Evolutionary conservation across 257 asterid genomes (phyloP).

Genomic region (Lithospermum erythrorhizon): DNA sequence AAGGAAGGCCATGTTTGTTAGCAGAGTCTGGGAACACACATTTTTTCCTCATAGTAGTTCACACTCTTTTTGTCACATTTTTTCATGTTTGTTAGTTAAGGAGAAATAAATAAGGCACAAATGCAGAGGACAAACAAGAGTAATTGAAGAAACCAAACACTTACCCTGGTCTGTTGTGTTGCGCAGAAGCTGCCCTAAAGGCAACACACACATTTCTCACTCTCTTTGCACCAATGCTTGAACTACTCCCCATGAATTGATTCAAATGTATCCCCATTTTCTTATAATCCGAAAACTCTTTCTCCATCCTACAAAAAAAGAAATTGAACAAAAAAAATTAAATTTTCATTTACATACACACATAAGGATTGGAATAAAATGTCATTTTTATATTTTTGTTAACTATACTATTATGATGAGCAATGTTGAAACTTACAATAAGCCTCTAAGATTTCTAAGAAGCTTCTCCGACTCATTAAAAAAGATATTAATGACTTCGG

Average conservation of each 20-base stretch:
- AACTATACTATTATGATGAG: no score
- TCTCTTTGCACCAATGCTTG: slow-evolving; percentile 89
- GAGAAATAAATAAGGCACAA: neutral
- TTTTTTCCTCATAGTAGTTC: no score
- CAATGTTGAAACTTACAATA: slow-evolving; percentile 27
- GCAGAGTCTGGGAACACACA: no score
- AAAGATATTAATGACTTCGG: slow-evolving; percentile 74
- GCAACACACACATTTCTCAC: slow-evolving; percentile 67
- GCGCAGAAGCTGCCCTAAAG: slow-evolving; percentile 33
- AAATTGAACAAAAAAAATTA: no score
- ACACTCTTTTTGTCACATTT: neutral
- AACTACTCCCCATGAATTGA: slow-evolving; percentile 89
- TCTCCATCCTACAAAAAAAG: slow-evolving; percentile 38
- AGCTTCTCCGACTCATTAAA: slow-evolving; percentile 89
- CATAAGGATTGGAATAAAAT: neutral
- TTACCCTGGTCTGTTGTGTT: slow-evolving; percentile 52
- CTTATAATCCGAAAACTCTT: slow-evolving; percentile 65
- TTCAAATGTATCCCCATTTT: slow-evolving; percentile 72
- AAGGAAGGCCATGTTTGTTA: neutral
- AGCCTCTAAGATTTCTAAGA: slow-evolving; percentile 52
- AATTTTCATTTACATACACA: no score
- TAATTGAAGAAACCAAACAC: neutral
- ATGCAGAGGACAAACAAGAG: neutral
- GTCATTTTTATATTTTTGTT: no score
- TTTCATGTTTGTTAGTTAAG: neutral